These are phyloP conservation scores for Monilinia fructigena DNA, from an alignment of 2,329 filamentous ascomycete genomes.

Conservation along the genomic window DNA sequence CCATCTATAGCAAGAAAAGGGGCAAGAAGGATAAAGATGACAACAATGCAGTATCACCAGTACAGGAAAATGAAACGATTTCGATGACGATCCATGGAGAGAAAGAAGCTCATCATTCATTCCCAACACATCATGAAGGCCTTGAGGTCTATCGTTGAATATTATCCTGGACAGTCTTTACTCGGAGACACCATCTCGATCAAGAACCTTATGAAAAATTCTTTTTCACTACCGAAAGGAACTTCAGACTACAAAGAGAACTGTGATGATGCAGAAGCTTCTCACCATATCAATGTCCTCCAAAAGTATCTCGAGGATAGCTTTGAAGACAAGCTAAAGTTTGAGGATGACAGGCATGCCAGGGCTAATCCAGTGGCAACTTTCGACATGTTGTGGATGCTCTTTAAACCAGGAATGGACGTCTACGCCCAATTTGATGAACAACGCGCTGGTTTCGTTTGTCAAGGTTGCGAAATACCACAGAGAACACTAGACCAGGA, in stretches of 20 bases:
- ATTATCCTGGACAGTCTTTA: conserved; percentile 31
- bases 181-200: conserved; percentile 31
- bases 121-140: conserved; percentile 34
- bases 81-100: conserved; percentile 34
- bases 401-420: conserved; percentile 34
- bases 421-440: conserved; percentile 31
- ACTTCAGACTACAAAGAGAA: conserved; percentile 30
- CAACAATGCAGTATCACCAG: neutral
- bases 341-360: conserved; percentile 28
- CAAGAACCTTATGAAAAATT: conserved; percentile 43
- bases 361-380: conserved; percentile 30
- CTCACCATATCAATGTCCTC: conserved; percentile 29
- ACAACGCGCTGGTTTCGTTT: conserved; percentile 29
- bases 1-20: conserved; percentile 29
- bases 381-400: conserved; percentile 34
- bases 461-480: conserved; percentile 27
- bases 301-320: conserved; percentile 32
- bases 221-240: conserved; percentile 37
- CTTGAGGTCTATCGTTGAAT: conserved; percentile 30
- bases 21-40: conserved; percentile 27
- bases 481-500: conserved; percentile 22
- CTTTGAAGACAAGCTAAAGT: conserved; percentile 29
- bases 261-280: conserved; percentile 30
- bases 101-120: conserved; percentile 33
- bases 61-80: conserved; percentile 23